phyloP scores from a whole-genome alignment of 1,284 basidiomycete species.

The Ustilago nuda region DNA sequence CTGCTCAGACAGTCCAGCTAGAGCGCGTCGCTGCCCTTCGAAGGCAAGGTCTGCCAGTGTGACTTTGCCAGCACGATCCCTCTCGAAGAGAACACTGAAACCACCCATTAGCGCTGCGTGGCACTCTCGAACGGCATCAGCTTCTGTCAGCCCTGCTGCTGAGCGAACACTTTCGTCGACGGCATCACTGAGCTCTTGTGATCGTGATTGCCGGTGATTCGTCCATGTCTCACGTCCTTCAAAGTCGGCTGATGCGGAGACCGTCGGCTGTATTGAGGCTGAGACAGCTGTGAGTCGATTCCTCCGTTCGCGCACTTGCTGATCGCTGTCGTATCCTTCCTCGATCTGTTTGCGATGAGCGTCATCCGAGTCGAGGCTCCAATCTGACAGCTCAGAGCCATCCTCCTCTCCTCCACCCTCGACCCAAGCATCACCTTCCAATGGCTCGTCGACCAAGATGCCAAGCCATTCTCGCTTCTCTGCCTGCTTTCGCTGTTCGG shows the following conservation, averaged over 20 bases:
- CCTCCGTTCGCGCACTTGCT: conserved; percentile 19
- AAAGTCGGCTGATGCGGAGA: conserved; percentile 12
- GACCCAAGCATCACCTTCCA: conserved; percentile 34
- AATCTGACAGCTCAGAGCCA: conserved; percentile 40
- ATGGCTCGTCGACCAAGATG: conserved; percentile 41
- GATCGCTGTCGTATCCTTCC: conserved; percentile 40
- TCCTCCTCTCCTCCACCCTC: conserved; percentile 15
- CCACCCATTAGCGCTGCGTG: conserved; percentile 29
- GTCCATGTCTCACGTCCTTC: conserved; percentile 29
- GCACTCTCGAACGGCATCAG: conserved; percentile 36
- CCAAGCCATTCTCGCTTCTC: conserved; percentile 41
- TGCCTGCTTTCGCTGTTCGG: conserved; percentile 35
- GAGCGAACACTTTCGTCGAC: not conserved
- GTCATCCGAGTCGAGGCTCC: conserved; percentile 40
- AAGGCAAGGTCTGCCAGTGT: not conserved
- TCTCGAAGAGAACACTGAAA: conserved; percentile 17
- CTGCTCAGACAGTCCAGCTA: conserved; percentile 20
- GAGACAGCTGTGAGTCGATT: conserved; percentile 17
- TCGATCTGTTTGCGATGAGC: conserved; percentile 13
- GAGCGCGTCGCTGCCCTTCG: not conserved
- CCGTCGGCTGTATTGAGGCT: conserved; percentile 12
- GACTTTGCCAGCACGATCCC: not conserved
- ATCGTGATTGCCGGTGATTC: not conserved
- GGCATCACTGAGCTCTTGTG: not conserved
- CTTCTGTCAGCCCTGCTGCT: conserved; percentile 12